phyloP scores from a whole-genome alignment of 352 stramenopile species.

The Pythium scleroteichum region DNA sequence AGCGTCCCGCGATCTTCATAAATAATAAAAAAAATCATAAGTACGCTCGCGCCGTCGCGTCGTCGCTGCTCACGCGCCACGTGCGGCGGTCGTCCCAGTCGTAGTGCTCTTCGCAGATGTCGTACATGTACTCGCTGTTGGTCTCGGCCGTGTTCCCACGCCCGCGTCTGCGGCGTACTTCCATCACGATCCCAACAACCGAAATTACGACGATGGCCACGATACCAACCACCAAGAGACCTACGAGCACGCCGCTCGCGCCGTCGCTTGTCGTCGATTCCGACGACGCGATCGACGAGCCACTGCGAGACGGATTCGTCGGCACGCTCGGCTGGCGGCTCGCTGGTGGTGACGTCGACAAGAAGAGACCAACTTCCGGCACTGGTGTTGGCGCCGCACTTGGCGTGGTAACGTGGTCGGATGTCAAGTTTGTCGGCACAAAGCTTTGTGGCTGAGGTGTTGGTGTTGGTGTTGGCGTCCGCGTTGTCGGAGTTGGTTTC shows the following conservation, averaged over 20 bases:
- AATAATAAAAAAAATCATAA: neutral
- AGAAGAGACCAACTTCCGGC: too few species aligned
- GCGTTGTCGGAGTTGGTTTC: too few species aligned
- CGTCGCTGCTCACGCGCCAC: neutral
- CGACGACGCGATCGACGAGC: neutral
- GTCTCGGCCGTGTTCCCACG: neutral
- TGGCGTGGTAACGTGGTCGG: too few species aligned
- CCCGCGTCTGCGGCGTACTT: neutral
- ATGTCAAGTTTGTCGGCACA: too few species aligned
- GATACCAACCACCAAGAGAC: neutral
- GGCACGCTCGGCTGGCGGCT: neutral
- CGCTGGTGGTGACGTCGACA: neutral
- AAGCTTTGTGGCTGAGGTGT: too few species aligned
- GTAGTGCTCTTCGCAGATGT: neutral
- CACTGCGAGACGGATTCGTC: neutral
- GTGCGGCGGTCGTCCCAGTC: neutral
- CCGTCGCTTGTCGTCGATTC: neutral
- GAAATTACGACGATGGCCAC: neutral
- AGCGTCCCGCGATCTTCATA: too few species aligned
- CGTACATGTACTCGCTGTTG: neutral
- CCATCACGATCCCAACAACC: neutral
- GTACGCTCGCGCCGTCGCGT: neutral
- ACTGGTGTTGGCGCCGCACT: too few species aligned
- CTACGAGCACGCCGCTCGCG: neutral
- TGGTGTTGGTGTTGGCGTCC: too few species aligned